Percentiles rank a stretch among this genome's conserved stretches.
Conservation (phyloP, 805 yeast genomes). For the Pichia pseudocactophila region DNA sequence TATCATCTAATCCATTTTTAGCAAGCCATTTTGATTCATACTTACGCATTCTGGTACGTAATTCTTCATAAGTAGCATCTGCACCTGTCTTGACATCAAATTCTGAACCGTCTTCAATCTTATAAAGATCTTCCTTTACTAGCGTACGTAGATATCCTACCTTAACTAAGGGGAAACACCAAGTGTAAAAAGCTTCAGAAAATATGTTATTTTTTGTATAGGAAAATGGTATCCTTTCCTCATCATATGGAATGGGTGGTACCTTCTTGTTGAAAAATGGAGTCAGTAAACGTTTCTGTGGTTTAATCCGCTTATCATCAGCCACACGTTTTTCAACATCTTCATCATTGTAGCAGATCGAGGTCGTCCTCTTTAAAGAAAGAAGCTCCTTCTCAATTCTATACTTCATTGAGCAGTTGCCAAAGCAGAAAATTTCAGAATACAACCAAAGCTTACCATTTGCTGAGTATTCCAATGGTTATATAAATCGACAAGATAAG, state of each 20-base stretch:
- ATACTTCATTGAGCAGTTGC: not conserved
- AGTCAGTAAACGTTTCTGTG: slow-evolving; percentile 30
- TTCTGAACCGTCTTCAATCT: slow-evolving; percentile 29
- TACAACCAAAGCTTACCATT: no score
- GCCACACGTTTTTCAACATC: slow-evolving; percentile 13
- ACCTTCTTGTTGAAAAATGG: slow-evolving; percentile 27
- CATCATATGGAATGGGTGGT: slow-evolving; percentile 45
- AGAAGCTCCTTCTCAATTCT: slow-evolving; percentile 1
- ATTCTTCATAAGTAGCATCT: slow-evolving; percentile 27
- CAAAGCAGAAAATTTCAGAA: no score
- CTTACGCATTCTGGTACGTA: slow-evolving; percentile 25
- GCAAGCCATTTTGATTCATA: slow-evolving; percentile 26
- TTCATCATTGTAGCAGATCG: slow-evolving; percentile 8
- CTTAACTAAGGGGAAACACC: slow-evolving; percentile 57
- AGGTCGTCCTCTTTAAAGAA: slow-evolving; percentile 1
- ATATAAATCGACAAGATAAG: no score
- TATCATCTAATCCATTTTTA: slow-evolving; percentile 25
- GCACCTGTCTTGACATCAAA: slow-evolving; percentile 35
- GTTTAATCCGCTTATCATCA: slow-evolving; percentile 16
- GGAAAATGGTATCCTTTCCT: slow-evolving; percentile 42
- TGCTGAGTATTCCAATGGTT: no score
- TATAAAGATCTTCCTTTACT: slow-evolving; percentile 54
- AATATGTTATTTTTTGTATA: slow-evolving; percentile 31
- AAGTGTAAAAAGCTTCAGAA: slow-evolving; percentile 45
- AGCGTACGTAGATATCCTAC: slow-evolving; percentile 67